Percentiles rank a stretch among this genome's conserved stretches.
These are phyloP conservation scores for Ogataea chonburiensis DNA, from an alignment of 805 yeast genomes.

Conservation along the genomic window DNA sequence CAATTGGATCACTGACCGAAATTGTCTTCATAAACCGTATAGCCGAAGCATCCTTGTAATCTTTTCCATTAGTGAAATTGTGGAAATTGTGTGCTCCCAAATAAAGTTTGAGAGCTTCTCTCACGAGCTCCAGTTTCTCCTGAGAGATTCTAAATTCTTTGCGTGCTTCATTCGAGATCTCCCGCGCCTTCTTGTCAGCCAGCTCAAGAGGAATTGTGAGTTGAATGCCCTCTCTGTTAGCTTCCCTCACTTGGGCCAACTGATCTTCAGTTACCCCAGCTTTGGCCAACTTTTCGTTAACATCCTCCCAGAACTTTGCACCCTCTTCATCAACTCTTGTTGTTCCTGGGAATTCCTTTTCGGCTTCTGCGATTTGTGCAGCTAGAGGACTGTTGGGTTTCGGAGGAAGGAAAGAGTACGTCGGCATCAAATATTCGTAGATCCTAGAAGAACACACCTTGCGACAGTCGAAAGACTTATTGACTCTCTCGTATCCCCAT, in stretches of 20 bases:
- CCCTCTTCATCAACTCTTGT: conserved; percentile 68
- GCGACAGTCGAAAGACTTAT: conserved; percentile 90
- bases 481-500: conserved; percentile 90
- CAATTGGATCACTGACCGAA: conserved; percentile 81
- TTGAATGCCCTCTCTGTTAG: conserved; percentile 36
- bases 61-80: conserved; percentile 44
- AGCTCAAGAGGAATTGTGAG: conserved; percentile 36
- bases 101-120: conserved; percentile 68
- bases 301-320: conserved; percentile 65
- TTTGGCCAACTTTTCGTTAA: conserved; percentile 37
- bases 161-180: conserved; percentile 64
- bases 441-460: conserved; percentile 94
- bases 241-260: conserved; percentile 36
- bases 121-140: conserved; percentile 60
- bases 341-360: conserved; percentile 53
- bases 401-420: conserved; percentile 89
- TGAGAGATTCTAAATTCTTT: conserved; percentile 64
- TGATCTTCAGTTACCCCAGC: conserved; percentile 43
- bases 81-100: conserved; percentile 86
- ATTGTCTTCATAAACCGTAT: conserved; percentile 77
- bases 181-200: conserved; percentile 49
- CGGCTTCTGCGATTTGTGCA: conserved; percentile 54
- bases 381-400: conserved; percentile 70
- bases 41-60: conserved; percentile 84
- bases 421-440: conserved; percentile 91